Percentiles rank a stretch among this genome's conserved stretches.
Conservation (phyloP, 108 stramenopile species). For the Mediolabrus comicus region DNA sequence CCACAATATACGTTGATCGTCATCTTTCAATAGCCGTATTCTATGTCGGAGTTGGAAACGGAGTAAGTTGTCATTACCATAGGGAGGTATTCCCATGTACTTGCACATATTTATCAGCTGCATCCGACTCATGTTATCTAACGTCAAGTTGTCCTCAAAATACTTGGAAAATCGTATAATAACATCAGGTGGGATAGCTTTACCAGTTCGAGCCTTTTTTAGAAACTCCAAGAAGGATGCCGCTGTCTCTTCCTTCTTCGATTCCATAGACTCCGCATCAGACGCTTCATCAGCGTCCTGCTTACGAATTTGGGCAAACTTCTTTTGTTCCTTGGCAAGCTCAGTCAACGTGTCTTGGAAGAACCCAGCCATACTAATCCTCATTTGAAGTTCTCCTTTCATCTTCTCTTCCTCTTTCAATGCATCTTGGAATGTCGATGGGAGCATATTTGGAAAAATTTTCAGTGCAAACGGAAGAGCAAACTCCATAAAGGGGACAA, state of each 20-base stretch:
- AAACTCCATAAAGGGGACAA: slow-evolving; percentile 99
- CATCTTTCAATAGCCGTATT: slow-evolving; percentile 85
- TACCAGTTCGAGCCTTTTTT: slow-evolving; percentile 87
- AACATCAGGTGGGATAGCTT: slow-evolving; percentile 81
- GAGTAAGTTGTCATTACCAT: slow-evolving; percentile 91
- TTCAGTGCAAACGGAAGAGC: slow-evolving; percentile 95
- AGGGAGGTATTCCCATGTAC: slow-evolving; percentile 96
- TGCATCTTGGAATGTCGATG: slow-evolving; percentile 97
- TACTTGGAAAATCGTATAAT: slow-evolving; percentile 85
- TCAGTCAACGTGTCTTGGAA: slow-evolving; percentile 93
- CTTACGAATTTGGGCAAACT: slow-evolving; percentile 53
- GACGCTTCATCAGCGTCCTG: slow-evolving; percentile 46
- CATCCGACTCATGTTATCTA: slow-evolving; percentile 96
- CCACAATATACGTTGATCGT: slow-evolving; percentile 97
- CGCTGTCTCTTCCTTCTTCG: slow-evolving; percentile 68
- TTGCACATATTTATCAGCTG: slow-evolving; percentile 95
- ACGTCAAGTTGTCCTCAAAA: slow-evolving; percentile 96
- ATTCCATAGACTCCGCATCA: slow-evolving; percentile 55
- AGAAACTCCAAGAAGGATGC: slow-evolving; percentile 87
- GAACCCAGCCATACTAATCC: slow-evolving; percentile 96
- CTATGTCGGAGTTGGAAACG: slow-evolving; percentile 93
- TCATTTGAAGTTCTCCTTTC: slow-evolving; percentile 92
- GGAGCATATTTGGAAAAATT: slow-evolving; percentile 98
- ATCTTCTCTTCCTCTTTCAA: slow-evolving; percentile 96
- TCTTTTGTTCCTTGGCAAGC: slow-evolving; percentile 86